A percentile compares a stretch with the other conserved stretches of the same genome.
phyloP scores from a whole-genome alignment of 495 filamentous ascomycete genomes.

The Neurospora sp. region DNA sequence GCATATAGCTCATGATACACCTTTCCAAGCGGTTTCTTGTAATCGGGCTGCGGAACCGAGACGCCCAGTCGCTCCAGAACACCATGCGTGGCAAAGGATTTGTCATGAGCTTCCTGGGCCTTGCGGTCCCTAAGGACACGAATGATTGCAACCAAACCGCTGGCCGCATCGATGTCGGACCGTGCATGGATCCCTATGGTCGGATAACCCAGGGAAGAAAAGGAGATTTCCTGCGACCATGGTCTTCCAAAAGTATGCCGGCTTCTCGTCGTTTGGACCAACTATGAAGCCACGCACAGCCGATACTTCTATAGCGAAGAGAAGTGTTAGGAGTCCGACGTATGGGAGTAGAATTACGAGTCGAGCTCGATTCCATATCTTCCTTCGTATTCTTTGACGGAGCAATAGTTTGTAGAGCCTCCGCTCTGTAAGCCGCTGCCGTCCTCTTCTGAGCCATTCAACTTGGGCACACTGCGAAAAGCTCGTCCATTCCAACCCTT shows the following conservation, averaged over 20 bases:
- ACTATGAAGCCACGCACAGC: not conserved
- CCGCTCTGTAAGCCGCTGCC: not conserved
- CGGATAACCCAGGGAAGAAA: not conserved
- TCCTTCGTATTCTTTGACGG: not conserved
- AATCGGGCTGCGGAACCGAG: not conserved
- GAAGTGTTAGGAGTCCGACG: not conserved
- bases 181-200: not conserved
- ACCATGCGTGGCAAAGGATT: not conserved
- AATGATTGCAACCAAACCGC: not conserved
- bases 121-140: not conserved
- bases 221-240: not conserved
- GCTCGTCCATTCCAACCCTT: not conserved
- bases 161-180: not conserved
- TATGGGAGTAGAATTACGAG: not conserved
- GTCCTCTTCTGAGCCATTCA: not conserved
- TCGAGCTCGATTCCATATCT: not conserved
- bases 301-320: not conserved
- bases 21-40: not conserved
- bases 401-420: not conserved
- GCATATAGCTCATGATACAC: not conserved
- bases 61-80: not conserved
- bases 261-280: not conserved
- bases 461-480: not conserved
- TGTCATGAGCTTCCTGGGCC: not conserved
- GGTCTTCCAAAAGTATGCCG: not conserved